A percentile compares a stretch with the other conserved stretches of the same genome.
Conservation (phyloP, 2,329 filamentous ascomycete species). For the Zymoseptoria brevis region DNA sequence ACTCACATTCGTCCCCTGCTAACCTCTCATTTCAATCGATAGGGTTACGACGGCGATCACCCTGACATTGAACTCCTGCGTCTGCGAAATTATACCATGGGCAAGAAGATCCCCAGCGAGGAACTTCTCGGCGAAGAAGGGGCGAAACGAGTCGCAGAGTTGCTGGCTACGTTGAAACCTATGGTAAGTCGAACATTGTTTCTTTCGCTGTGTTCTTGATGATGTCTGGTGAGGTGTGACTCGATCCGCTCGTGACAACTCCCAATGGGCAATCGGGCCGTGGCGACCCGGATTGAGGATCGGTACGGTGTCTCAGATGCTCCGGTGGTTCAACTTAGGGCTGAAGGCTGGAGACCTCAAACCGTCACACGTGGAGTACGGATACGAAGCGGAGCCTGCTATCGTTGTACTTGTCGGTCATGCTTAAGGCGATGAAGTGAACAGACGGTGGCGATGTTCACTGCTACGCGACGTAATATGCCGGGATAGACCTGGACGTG, state of each 20-base stretch:
- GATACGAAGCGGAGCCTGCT: not conserved
- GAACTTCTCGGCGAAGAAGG: slow-evolving; percentile 55
- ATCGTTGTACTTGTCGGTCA: not conserved
- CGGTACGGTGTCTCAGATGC: not conserved
- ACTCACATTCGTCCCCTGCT: not conserved
- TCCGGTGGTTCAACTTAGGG: not conserved
- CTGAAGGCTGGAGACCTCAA: not conserved
- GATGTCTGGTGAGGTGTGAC: not conserved
- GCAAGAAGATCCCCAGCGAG: slow-evolving; percentile 57
- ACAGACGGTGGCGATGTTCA: not conserved
- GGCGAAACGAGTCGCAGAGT: slow-evolving; percentile 55
- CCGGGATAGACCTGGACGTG: not conserved
- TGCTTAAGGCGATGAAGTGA: not conserved
- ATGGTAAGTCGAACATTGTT: slow-evolving; percentile 58
- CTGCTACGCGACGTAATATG: not conserved
- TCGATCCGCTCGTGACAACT: not conserved
- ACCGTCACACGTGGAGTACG: not conserved
- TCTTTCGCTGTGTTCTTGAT: not conserved
- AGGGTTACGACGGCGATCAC: slow-evolving; percentile 70
- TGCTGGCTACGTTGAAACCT: slow-evolving; percentile 62
- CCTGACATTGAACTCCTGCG: slow-evolving; percentile 73
- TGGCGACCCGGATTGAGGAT: not conserved
- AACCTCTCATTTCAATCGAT: slow-evolving; percentile 2
- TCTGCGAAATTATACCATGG: slow-evolving; percentile 69
- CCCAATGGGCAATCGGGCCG: not conserved